Evolutionary conservation across 179 eudicot species (phyloP).

Genomic region (Patellifolia procumbens): DNA sequence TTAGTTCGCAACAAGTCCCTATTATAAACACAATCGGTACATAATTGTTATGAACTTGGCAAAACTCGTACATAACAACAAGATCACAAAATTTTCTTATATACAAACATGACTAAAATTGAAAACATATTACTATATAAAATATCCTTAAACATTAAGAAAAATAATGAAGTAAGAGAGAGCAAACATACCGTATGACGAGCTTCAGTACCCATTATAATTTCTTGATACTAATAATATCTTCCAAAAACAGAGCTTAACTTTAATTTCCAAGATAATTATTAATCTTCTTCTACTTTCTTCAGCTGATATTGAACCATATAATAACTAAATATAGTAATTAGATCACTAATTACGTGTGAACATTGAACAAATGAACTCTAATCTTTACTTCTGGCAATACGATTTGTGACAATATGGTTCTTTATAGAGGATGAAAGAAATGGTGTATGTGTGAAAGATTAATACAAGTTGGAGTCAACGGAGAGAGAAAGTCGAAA

Average conservation of each 20-base stretch:
- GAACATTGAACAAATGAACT: background rate
- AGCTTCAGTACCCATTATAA: slow-evolving; percentile 27
- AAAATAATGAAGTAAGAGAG: background rate
- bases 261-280: background rate
- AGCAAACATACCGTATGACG: slow-evolving; percentile 6
- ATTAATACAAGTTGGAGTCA: slow-evolving; percentile 6
- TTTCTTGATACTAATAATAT: background rate
- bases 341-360: background rate
- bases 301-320: background rate
- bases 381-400: background rate
- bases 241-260: background rate
- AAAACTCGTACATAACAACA: no score
- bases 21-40: no score
- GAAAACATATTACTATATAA: no score
- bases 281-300: background rate
- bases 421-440: background rate
- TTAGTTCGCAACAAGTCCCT: no score
- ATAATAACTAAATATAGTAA: background rate
- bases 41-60: no score
- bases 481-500: background rate
- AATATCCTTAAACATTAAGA: background rate
- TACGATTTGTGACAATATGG: background rate
- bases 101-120: no score
- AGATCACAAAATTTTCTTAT: no score
- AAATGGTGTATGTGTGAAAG: background rate